phyloP scores from a whole-genome alignment of 306 rosid species.

The cucumber (Cucumis sativus) region DNA sequence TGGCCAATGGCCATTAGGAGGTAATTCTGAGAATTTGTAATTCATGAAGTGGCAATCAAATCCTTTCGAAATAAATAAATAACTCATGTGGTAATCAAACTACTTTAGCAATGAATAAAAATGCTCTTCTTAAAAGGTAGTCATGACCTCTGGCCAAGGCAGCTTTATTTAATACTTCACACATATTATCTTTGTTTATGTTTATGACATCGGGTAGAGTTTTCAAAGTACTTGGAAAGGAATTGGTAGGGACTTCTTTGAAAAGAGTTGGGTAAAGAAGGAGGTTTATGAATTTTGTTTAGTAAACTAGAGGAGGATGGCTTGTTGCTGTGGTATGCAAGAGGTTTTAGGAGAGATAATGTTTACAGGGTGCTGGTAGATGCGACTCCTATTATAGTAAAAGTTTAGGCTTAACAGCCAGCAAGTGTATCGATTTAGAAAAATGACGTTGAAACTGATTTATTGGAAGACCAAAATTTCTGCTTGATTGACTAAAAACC shows the following conservation, averaged over 20 bases:
- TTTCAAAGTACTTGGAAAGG: background rate
- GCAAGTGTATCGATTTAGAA: background rate
- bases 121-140: background rate
- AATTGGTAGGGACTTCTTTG: background rate
- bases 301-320: background rate
- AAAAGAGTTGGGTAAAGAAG: background rate
- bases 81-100: background rate
- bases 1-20: background rate
- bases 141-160: background rate
- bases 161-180: background rate
- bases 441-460: background rate
- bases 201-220: background rate
- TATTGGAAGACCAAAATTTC: background rate
- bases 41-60: background rate
- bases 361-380: background rate
- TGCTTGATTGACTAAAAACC: background rate
- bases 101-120: background rate
- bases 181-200: background rate
- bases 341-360: background rate
- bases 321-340: background rate
- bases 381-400: background rate
- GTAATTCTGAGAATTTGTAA: background rate
- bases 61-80: too few relatives aligned
- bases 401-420: background rate
- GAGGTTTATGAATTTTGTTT: background rate